phyloP scores from a whole-genome alignment of 192 early-diverging fungal genomes.

The Chytriomyces hyalinus region DNA sequence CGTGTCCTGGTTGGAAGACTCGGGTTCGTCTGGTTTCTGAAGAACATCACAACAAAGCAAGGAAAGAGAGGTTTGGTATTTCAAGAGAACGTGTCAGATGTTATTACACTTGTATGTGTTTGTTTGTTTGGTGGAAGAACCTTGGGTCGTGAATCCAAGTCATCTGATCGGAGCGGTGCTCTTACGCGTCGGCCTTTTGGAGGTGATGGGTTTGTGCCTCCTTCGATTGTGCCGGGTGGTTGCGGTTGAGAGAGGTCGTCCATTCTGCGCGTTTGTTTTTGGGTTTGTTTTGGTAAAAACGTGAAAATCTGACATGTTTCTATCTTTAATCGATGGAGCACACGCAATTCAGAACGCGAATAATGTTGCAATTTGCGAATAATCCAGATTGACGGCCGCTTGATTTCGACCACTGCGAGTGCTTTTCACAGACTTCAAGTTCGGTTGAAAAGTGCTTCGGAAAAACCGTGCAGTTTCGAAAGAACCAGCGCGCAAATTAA shows the following conservation, averaged over 20 bases:
- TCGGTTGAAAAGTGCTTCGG: too few relatives aligned
- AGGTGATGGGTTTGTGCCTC: neutral
- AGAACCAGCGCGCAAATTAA: too few relatives aligned
- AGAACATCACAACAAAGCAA: neutral
- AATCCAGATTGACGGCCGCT: too few relatives aligned
- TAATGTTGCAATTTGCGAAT: too few relatives aligned
- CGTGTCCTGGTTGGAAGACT: neutral
- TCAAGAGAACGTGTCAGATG: neutral
- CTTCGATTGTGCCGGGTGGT: neutral
- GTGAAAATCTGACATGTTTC: too few relatives aligned
- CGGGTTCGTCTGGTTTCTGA: neutral
- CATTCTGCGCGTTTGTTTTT: neutral
- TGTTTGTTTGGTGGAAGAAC: neutral
- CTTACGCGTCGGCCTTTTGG: conserved; percentile 1
- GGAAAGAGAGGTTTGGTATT: neutral
- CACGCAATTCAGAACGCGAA: too few relatives aligned
- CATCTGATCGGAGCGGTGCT: neutral
- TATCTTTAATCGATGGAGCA: too few relatives aligned
- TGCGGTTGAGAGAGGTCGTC: neutral
- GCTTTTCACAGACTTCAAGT: too few relatives aligned
- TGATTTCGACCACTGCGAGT: too few relatives aligned
- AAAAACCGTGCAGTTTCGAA: too few relatives aligned
- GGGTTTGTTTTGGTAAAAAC: neutral
- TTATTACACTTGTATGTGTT: neutral
- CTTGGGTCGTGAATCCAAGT: neutral